Base-by-base conservation (phyloP, 805 yeast genomes). In the Candida saitoana region DNA sequence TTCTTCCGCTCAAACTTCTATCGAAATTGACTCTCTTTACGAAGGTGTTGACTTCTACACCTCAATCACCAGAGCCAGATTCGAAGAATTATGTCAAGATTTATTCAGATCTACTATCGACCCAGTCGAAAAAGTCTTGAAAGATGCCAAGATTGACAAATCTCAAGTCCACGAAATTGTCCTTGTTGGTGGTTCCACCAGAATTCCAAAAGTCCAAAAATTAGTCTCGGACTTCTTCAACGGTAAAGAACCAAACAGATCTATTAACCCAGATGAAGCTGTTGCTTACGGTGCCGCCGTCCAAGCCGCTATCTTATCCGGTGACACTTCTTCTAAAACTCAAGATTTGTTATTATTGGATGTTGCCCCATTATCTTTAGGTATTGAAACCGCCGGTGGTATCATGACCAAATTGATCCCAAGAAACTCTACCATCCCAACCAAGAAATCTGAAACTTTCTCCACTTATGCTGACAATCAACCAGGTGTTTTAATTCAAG, bases 371-470 rank as follows among this genome's bases (percentile, higher is more conserved):
- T 79, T 90, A 66, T 90, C 97, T 42, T 70, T 89, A 59, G 98
- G 98, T 82, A 89, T 90, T 72, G 97, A 90, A 77, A 90, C 96
- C 55, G 96, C 96, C 61, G 97, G 98, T 79, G 97, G 97, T 82
- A 90, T 89, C 73, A 89, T 90, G 96, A 90, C 96, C 69, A 87
- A 87, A 76, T 82, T 90, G 74, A 90, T 91, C 62, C 96, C 96
- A 76, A 86, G 99, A 80, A 91, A 91, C 86, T 84, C 96, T 44
- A 88, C 96, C 49, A 88, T 90, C 57, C 98, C 98, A 72, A 87
- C 96, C 70, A 89, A 89, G 82, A 90, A 90, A 77, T 87, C 96
- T 33, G 96, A 89, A 78, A 82, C 86, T 52, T 90, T 90, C 85
- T 87, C 96, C 50, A 90, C 98, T 52, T 87, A 87, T 67, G 91